A percentile compares a stretch with the other conserved stretches of the same genome.
Conservation (phyloP, 2,329 filamentous ascomycete species). For the Fusarium xylarioides region DNA sequence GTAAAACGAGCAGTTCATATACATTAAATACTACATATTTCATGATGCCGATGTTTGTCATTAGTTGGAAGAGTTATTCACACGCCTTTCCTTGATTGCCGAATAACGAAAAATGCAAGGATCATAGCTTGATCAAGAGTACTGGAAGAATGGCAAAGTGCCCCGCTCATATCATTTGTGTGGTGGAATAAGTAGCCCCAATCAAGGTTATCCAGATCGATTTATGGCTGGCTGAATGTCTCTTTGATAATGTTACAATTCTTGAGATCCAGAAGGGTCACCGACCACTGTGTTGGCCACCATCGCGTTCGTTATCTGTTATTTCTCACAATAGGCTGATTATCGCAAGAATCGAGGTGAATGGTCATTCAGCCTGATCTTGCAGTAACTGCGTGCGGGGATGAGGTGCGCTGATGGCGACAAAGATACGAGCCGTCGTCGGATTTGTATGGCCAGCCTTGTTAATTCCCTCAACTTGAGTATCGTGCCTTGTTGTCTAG, state of each 20-base stretch:
- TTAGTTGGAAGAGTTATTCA: not conserved
- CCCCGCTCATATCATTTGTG: conserved; percentile 23
- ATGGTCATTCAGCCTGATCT: conserved; percentile 29
- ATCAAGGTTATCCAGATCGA: not conserved
- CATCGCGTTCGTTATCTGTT: not conserved
- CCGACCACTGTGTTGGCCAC: not conserved
- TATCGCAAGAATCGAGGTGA: not conserved
- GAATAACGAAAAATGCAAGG: conserved; percentile 18
- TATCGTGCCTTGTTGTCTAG: conserved; percentile 19
- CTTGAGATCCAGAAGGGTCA: conserved; percentile 1
- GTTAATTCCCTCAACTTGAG: conserved; percentile 31
- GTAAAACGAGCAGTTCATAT: not conserved
- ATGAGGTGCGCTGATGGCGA: conserved; percentile 5
- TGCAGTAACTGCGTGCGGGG: conserved; percentile 21
- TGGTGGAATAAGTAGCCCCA: conserved; percentile 25
- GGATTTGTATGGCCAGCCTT: conserved; percentile 30
- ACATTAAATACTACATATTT: not conserved
- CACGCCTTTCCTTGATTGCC: conserved; percentile 12
- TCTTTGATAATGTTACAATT: not conserved
- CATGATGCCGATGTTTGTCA: not conserved
- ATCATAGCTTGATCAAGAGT: conserved; percentile 5
- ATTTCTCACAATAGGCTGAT: not conserved
- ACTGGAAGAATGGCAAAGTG: conserved; percentile 9
- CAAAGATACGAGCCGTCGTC: conserved; percentile 29
- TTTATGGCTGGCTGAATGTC: conserved; percentile 25